Evolutionary conservation across 1,284 basidiomycete species (phyloP).

Genomic region (Sutorius eximius): DNA sequence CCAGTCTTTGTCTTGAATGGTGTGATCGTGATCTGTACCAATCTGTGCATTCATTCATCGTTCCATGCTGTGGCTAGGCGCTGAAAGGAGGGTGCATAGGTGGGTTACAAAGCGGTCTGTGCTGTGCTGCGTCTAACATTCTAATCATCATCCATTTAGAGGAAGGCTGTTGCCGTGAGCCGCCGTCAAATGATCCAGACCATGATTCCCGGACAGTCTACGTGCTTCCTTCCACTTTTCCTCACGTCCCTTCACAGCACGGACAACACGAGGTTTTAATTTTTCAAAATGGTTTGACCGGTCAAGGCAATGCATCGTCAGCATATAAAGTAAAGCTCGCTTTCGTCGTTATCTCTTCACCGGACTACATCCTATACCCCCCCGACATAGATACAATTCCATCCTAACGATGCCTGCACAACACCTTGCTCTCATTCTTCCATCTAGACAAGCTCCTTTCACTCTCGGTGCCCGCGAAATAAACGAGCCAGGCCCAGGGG

Average conservation of each 20-base stretch:
- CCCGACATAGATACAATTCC: slow-evolving; percentile 5
- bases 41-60: slow-evolving; percentile 13
- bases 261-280: slow-evolving; percentile 38
- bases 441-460: slow-evolving; percentile 32
- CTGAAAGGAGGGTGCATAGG: slow-evolving; percentile 6
- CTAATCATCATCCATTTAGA: slow-evolving; percentile 33
- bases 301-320: slow-evolving; percentile 33
- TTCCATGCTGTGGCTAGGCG: slow-evolving; percentile 24
- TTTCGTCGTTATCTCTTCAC: slow-evolving; percentile 22
- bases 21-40: slow-evolving; percentile 7
- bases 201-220: slow-evolving; percentile 30
- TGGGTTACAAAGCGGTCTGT: slow-evolving; percentile 19
- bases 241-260: slow-evolving; percentile 33
- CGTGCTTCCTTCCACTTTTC: slow-evolving; percentile 24
- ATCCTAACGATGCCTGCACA: slow-evolving; percentile 24
- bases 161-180: slow-evolving; percentile 35
- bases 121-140: slow-evolving; percentile 33
- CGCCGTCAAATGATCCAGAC: slow-evolving; percentile 34
- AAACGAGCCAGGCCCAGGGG: slow-evolving; percentile 40
- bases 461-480: slow-evolving; percentile 31
- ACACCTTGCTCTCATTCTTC: slow-evolving; percentile 33
- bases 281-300: slow-evolving; percentile 20
- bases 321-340: slow-evolving; percentile 31
- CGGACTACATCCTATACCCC: slow-evolving; percentile 13
- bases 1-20: slow-evolving; percentile 3